Base-by-base conservation (phyloP, 2,329 filamentous ascomycete species). In the Ophiosphaerella herpotricha region DNA sequence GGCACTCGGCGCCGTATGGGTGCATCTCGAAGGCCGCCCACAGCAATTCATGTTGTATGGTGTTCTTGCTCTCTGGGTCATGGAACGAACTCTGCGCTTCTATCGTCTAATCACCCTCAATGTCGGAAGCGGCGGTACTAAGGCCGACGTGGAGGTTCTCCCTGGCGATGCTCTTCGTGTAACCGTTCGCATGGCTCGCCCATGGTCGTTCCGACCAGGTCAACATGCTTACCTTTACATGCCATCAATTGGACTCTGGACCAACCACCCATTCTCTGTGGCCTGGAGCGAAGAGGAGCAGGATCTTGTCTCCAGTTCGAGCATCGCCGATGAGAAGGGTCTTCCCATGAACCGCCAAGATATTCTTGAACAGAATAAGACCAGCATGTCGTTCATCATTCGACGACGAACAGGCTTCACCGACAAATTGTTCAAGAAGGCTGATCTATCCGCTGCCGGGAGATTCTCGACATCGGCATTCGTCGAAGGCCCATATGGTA, bases 381-480 rank as follows among this genome's bases (percentile, higher is more conserved):
- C 80, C 1, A 83, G 79, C 16, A 84, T 96, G 52, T 91, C 89
- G 0, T 90, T 97, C 63, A 80, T 97, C 63, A 87, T 97, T 60
- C 90, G 90, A 54, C 90, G 91, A 24, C 89, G 94, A 52, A 92
- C 88, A 0, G 93, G 93, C 26, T 88, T 96, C 76, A 97, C 94
- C 7, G 85, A 90, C 64, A 85, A 85, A 62, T 84, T 97, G 2
- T 95, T 85, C 78, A 79, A 89, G 62, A 84, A 81, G 51, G 91
- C 89, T 6, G 77, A 80, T 49, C 74, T 76, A 26, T 74, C 79
- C 16, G 77, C 79, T n/a, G 73, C 75, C 21, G 78, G 77, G 29
- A 79, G 80, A 12, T 77, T 92, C 52, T 80, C 80, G 9, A 78
- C 92, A 47, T 82, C 80, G 50, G 91, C 90, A 31, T 85, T 89